Evolutionary conservation across 2,329 filamentous ascomycete species (phyloP).

Genomic region (Berkeleyomyces basicola): DNA sequence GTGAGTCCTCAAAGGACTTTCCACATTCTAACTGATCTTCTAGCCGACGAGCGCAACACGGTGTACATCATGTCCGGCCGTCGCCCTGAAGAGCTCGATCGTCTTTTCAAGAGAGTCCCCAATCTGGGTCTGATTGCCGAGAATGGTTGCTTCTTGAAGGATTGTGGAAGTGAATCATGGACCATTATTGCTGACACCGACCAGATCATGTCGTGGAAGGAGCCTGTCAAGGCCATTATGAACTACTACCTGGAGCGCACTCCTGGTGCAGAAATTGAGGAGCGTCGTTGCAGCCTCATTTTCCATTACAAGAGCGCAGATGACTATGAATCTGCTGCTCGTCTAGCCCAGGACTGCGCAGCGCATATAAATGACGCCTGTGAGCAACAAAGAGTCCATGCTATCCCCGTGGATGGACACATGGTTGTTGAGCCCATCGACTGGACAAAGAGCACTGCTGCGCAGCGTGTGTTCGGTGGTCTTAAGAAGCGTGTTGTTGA

Average conservation of each 20-base stretch:
- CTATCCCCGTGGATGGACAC: conserved; percentile 61
- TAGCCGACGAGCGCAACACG: conserved; percentile 63
- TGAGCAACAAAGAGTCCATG: conserved; percentile 66
- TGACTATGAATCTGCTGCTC: conserved; percentile 40
- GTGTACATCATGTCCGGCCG: conserved; percentile 91
- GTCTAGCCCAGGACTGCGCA: conserved; percentile 76
- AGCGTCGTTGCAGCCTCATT: conserved; percentile 71
- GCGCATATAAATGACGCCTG: conserved; percentile 93
- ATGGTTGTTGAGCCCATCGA: conserved; percentile 73
- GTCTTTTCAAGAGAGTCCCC: conserved; percentile 67
- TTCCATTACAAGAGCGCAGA: conserved; percentile 17
- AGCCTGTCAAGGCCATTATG: conserved; percentile 65
- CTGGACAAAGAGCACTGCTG: conserved; percentile 77
- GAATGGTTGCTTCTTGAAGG: conserved; percentile 80
- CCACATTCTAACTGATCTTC: conserved; percentile 64
- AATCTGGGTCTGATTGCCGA: conserved; percentile 82
- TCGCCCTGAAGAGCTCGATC: conserved; percentile 73
- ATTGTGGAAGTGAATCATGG: conserved; percentile 55
- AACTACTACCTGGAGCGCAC: conserved; percentile 82
- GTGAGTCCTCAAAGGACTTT: conserved; percentile 72
- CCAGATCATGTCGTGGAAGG: conserved; percentile 63
- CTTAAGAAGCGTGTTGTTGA: conserved; percentile 9
- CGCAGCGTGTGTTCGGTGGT: conserved; percentile 52
- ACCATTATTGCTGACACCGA: conserved; percentile 56
- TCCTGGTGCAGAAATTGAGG: conserved; percentile 74